A percentile compares a stretch with the other conserved stretches of the same genome.
Conservation (phyloP, 2,329 filamentous ascomycete species). For the Fusarium transvaalense region DNA sequence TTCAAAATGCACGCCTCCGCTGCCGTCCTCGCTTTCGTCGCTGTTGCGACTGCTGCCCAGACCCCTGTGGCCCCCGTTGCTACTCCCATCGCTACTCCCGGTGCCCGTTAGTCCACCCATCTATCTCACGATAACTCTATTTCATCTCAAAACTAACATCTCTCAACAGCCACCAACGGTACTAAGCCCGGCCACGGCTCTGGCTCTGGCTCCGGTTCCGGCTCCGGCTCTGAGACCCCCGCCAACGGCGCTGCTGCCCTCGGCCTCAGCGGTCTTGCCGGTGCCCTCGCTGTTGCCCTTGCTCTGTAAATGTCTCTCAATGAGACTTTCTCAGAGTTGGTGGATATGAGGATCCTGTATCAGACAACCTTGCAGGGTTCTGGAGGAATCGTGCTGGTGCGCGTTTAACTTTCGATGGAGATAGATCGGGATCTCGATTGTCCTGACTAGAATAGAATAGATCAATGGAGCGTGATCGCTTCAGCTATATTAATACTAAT, state of each 20-base stretch:
- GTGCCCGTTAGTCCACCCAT: conserved; percentile 35
- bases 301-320: conserved; percentile 41
- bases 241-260: conserved; percentile 39
- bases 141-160: conserved; percentile 13
- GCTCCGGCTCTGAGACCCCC: conserved; percentile 17
- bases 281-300: conserved; percentile 42
- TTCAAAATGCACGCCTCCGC: conserved; percentile 46
- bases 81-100: conserved; percentile 37
- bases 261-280: conserved; percentile 43
- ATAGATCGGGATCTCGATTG: conserved; percentile 36
- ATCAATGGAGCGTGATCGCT: conserved; percentile 40
- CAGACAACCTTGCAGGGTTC: conserved; percentile 15
- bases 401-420: conserved; percentile 42
- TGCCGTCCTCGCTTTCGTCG: conserved; percentile 47
- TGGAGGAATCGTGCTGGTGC: conserved; percentile 42
- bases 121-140: conserved; percentile 17
- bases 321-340: conserved; percentile 8
- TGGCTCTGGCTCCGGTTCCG: conserved; percentile 13
- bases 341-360: conserved; percentile 25
- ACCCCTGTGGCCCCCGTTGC: conserved; percentile 37
- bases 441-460: conserved; percentile 40
- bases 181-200: conserved; percentile 33
- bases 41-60: conserved; percentile 42
- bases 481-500: conserved; percentile 48
- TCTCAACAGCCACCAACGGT: conserved; percentile 31